phyloP scores from a whole-genome alignment of 495 filamentous ascomycete genomes.

The Diplogelasinospora grovesii region DNA sequence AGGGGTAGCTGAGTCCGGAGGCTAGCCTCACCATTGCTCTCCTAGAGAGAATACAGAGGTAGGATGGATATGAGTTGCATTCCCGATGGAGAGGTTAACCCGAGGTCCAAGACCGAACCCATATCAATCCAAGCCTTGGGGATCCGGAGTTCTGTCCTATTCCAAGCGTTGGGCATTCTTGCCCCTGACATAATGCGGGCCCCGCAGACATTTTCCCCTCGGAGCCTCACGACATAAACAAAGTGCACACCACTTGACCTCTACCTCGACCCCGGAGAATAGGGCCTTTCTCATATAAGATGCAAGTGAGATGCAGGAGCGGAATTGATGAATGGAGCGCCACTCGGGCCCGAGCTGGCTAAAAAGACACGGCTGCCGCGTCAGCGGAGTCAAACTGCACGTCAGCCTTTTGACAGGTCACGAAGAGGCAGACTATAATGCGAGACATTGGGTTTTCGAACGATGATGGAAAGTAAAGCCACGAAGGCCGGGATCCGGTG shows the following conservation, averaged over 20 bases:
- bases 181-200: too few species aligned
- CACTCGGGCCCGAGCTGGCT: slow-evolving; percentile 18
- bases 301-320: slow-evolving; percentile 21
- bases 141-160: too few species aligned
- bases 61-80: too few species aligned
- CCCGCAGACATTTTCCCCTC: not conserved
- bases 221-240: slow-evolving; percentile 6
- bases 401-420: not conserved
- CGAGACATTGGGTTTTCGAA: not conserved
- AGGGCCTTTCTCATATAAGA: slow-evolving; percentile 3
- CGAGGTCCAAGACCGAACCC: too few species aligned
- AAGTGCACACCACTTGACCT: slow-evolving; percentile 4
- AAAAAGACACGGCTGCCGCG: slow-evolving; percentile 2
- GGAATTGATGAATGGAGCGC: slow-evolving; percentile 17
- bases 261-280: slow-evolving; percentile 2
- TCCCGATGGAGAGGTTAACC: too few species aligned
- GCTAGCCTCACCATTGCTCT: too few species aligned
- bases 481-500: too few species aligned
- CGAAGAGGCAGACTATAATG: slow-evolving; percentile 1
- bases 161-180: too few species aligned
- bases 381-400: not conserved
- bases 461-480: too few species aligned
- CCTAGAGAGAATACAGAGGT: too few species aligned
- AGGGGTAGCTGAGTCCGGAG: too few species aligned
- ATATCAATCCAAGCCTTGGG: too few species aligned